phyloP scores from a whole-genome alignment of 1,284 basidiomycete species.

The Cutaneotrichosporon arboriforme region DNA sequence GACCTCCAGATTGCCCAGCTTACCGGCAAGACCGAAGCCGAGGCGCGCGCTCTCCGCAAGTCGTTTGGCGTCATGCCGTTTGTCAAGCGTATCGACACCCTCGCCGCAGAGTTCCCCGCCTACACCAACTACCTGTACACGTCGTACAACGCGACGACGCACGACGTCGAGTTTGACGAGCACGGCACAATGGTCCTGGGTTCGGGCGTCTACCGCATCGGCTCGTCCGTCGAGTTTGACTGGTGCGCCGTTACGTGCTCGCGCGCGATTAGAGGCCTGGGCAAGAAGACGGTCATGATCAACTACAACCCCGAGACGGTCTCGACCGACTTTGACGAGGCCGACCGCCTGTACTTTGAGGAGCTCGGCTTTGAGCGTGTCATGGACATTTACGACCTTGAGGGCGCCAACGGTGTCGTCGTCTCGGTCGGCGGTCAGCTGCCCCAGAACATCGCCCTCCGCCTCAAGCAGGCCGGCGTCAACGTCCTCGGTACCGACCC shows the following conservation, averaged over 20 bases:
- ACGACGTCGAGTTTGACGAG: slow-evolving; percentile 94
- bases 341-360: slow-evolving; percentile 97
- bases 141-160: slow-evolving; percentile 94
- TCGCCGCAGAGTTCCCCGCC: slow-evolving; percentile 97
- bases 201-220: slow-evolving; percentile 96
- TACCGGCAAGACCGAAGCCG: slow-evolving; percentile 62
- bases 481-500: slow-evolving; percentile 96
- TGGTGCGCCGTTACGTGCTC: slow-evolving; percentile 99
- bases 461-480: slow-evolving; percentile 83
- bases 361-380: slow-evolving; percentile 96
- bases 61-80: slow-evolving; percentile 84
- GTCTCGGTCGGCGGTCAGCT: slow-evolving; percentile 97
- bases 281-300: slow-evolving; percentile 96
- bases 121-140: slow-evolving; percentile 99
- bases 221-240: slow-evolving; percentile 97
- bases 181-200: slow-evolving; percentile 99
- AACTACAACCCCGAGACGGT: slow-evolving; percentile 99
- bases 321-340: slow-evolving; percentile 98
- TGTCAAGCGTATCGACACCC: slow-evolving; percentile 98
- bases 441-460: slow-evolving; percentile 96
- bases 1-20: slow-evolving; percentile 86
- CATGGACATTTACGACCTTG: slow-evolving; percentile 99
- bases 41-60: slow-evolving; percentile 80
- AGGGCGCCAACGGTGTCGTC: slow-evolving; percentile 84
- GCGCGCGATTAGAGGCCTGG: slow-evolving; percentile 81